Evolutionary conservation across 2,329 filamentous ascomycete species (phyloP).

Genomic region (Sarocladium oryzae): DNA sequence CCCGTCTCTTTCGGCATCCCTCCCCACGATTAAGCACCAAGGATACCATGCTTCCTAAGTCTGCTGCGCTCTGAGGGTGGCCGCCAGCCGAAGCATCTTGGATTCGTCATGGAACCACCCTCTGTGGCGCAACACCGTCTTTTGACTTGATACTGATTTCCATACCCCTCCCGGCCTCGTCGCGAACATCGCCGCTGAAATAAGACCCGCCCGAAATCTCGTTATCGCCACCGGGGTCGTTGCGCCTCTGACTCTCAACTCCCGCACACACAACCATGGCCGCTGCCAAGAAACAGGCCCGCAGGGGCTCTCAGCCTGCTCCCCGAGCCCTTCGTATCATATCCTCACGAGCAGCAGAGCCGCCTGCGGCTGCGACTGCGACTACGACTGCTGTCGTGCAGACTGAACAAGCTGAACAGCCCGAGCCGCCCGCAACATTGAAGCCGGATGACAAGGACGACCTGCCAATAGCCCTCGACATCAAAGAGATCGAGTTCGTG

Average conservation of each 20-base stretch:
- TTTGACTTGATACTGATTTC: background rate
- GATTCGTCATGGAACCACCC: conserved; percentile 51
- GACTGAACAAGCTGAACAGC: background rate
- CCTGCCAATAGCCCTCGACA: conserved; percentile 24
- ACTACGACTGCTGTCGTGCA: background rate
- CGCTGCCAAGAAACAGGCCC: background rate
- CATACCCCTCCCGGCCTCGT: background rate
- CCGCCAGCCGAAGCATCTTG: conserved; percentile 26
- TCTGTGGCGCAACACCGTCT: conserved; percentile 30
- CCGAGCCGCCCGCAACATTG: background rate
- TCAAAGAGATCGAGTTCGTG: conserved; percentile 24
- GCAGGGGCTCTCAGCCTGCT: background rate
- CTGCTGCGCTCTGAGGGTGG: conserved; percentile 50
- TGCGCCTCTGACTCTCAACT: background rate
- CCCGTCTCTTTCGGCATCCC: background rate
- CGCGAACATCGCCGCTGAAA: background rate
- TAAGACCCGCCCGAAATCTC: conserved; percentile 6
- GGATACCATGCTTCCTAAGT: conserved; percentile 23
- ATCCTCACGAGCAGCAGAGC: background rate
- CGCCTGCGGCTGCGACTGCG: background rate
- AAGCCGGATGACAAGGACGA: background rate
- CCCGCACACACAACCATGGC: background rate
- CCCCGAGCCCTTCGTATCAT: background rate
- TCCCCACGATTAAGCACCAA: background rate
- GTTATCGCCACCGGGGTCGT: conserved; percentile 3